A percentile compares a stretch with the other conserved stretches of the same genome.
phyloP scores from a whole-genome alignment of 1,284 basidiomycete genomes.

The Porodaedalea pini region DNA sequence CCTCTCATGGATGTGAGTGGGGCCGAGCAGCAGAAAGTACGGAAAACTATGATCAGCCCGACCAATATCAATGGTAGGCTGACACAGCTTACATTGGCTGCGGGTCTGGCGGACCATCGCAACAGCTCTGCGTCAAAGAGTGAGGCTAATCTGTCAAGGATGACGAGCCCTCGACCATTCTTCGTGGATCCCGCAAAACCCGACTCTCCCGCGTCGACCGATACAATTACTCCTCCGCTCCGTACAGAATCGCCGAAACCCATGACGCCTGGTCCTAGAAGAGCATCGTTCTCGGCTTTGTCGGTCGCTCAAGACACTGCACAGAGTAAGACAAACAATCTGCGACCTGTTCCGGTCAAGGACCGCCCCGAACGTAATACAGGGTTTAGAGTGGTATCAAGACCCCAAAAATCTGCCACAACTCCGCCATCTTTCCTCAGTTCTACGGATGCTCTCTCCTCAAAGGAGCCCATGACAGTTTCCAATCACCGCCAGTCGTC shows the following conservation, averaged over 20 bases:
- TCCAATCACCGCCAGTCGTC: conserved; percentile 55
- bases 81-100: conserved; percentile 21
- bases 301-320: background rate
- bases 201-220: conserved; percentile 14
- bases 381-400: conserved; percentile 19
- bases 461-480: conserved; percentile 31
- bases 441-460: conserved; percentile 3
- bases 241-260: conserved; percentile 11
- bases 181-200: background rate
- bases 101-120: conserved; percentile 12
- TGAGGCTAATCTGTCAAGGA: conserved; percentile 18
- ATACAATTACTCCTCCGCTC: conserved; percentile 7
- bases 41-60: conserved; percentile 13
- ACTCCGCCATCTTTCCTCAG: conserved; percentile 6
- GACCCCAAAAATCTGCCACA: conserved; percentile 16
- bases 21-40: conserved; percentile 22
- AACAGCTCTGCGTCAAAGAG: conserved; percentile 15
- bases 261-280: background rate
- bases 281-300: background rate
- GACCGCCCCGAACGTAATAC: conserved; percentile 8
- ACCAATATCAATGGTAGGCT: conserved; percentile 27
- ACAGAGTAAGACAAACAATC: background rate
- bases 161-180: background rate
- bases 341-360: conserved; percentile 14
- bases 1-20: conserved; percentile 22